Conservation (phyloP, 164 flowering plant species). For the Warburgia ugandensis region DNA sequence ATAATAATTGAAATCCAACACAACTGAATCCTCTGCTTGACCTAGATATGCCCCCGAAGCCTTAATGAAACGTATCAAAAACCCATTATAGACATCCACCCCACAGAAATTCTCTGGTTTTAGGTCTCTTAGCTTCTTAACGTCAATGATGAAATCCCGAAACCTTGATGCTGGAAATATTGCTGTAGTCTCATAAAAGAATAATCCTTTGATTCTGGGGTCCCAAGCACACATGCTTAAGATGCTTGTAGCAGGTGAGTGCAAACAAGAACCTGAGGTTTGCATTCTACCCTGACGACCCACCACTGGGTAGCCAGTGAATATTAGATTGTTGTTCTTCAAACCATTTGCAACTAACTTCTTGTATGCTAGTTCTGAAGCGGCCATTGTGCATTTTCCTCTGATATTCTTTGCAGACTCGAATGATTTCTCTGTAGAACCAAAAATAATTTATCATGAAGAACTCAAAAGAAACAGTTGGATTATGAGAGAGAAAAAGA, state of each 20-base stretch:
- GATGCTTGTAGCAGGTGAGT: slow-evolving; percentile 29
- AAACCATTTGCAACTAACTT: slow-evolving; percentile 61
- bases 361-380: slow-evolving; percentile 39
- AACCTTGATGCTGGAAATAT: slow-evolving; percentile 51
- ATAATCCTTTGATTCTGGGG: slow-evolving; percentile 72
- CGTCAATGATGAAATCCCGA: slow-evolving; percentile 50
- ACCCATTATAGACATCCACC: slow-evolving; percentile 67
- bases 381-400: slow-evolving; percentile 70
- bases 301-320: slow-evolving; percentile 83
- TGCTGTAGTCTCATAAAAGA: slow-evolving; percentile 77
- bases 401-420: slow-evolving; percentile 34
- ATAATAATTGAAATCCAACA: slow-evolving; percentile 74
- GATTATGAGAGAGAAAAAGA: not conserved
- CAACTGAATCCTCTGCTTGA: slow-evolving; percentile 70
- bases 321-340: slow-evolving; percentile 54
- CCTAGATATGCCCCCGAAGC: slow-evolving; percentile 65
- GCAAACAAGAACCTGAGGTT: slow-evolving; percentile 77
- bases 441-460: not conserved
- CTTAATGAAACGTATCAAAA: slow-evolving; percentile 61
- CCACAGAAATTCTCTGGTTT: slow-evolving; percentile 72
- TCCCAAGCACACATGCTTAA: slow-evolving; percentile 71
- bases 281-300: slow-evolving; percentile 79
- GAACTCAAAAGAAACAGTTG: not conserved
- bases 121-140: slow-evolving; percentile 52
- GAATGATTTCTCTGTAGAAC: slow-evolving; percentile 52